Conservation (phyloP, 495 filamentous ascomycete species). For the Lasiosphaeria miniovina region DNA sequence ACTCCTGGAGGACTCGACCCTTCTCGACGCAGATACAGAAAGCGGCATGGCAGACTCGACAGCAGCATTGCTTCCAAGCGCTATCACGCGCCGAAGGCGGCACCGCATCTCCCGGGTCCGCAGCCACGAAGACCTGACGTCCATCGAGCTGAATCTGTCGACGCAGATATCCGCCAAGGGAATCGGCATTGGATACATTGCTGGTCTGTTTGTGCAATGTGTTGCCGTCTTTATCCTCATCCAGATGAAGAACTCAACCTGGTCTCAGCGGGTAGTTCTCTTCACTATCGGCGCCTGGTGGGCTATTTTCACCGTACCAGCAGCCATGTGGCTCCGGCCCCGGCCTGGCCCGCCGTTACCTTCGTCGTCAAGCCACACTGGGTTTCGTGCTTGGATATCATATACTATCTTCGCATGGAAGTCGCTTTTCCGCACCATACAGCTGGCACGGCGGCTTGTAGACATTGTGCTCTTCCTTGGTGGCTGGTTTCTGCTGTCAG, state of each 20-base stretch:
- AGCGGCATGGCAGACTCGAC: conserved; percentile 39
- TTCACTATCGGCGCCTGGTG: conserved; percentile 93
- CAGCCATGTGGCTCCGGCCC: conserved; percentile 84
- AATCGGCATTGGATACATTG: conserved; percentile 86
- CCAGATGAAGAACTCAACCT: conserved; percentile 66
- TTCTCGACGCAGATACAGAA: conserved; percentile 16
- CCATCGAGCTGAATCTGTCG: conserved; percentile 69
- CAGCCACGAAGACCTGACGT: conserved; percentile 47
- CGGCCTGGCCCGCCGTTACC: conserved; percentile 81
- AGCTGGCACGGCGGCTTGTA: conserved; percentile 72
- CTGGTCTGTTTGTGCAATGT: conserved; percentile 75
- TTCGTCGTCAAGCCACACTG: conserved; percentile 27
- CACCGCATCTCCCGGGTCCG: conserved; percentile 33
- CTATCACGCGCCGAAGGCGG: conserved; percentile 28
- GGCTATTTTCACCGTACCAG: conserved; percentile 86
- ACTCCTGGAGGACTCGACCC: conserved; percentile 13
- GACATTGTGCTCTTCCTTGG: conserved; percentile 85
- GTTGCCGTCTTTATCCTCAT: conserved; percentile 71
- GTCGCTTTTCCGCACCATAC: conserved; percentile 74
- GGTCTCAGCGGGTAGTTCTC: conserved; percentile 76
- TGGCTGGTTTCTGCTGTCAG: conserved; percentile 92
- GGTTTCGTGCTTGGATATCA: conserved; percentile 39
- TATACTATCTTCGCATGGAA: conserved; percentile 84
- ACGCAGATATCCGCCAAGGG: conserved; percentile 85
- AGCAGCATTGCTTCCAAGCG: conserved; percentile 39